Conservation (phyloP, 2,329 filamentous ascomycete species). For the Xylariaceae sp. region DNA sequence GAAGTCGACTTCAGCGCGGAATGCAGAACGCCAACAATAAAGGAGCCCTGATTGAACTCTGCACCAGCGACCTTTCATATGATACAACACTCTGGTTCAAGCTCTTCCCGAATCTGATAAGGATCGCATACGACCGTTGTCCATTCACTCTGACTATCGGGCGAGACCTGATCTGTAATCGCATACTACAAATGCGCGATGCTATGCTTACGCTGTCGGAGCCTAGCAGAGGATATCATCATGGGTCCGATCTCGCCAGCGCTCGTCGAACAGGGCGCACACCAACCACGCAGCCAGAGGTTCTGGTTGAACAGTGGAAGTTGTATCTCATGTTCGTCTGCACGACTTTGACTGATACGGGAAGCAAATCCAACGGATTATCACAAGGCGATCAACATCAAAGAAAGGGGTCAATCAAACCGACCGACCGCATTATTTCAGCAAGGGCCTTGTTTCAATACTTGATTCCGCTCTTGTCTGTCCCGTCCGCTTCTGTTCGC, state of each 20-base stretch:
- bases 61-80: conserved; percentile 90
- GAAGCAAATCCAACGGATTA: conserved; percentile 54
- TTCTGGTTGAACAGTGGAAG: conserved; percentile 96
- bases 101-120: conserved; percentile 90
- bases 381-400: conserved; percentile 64
- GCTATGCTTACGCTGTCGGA: conserved; percentile 76
- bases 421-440: conserved; percentile 74
- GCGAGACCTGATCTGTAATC: conserved; percentile 85
- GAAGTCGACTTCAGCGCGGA: conserved; percentile 85
- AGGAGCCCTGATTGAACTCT: conserved; percentile 85
- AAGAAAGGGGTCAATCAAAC: conserved; percentile 68
- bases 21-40: conserved; percentile 78
- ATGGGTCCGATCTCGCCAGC: conserved; percentile 56
- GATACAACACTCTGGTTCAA: conserved; percentile 97
- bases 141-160: conserved; percentile 87
- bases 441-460: conserved; percentile 86
- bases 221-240: conserved; percentile 59
- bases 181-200: conserved; percentile 88
- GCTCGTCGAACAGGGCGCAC: conserved; percentile 48
- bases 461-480: conserved; percentile 80
- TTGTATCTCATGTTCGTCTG: conserved; percentile 95
- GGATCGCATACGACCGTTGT: conserved; percentile 84
- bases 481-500: conserved; percentile 72
- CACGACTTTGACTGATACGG: conserved; percentile 83
- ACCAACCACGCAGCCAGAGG: conserved; percentile 71